Conservation (phyloP, 768 basidiomycete genomes). For the Mycena pura region DNA sequence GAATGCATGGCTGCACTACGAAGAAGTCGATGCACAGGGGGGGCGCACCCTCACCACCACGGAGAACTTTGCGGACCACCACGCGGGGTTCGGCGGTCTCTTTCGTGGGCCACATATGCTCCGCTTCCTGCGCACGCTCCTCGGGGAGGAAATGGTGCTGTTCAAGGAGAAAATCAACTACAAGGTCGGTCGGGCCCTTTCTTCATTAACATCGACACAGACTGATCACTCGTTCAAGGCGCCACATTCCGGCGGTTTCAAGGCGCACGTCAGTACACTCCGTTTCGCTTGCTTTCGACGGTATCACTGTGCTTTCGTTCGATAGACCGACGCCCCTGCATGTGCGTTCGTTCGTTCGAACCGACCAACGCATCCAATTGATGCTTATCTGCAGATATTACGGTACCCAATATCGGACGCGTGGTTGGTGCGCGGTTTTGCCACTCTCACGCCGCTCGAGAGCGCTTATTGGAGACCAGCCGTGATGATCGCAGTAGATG, state of each 20-base stretch:
- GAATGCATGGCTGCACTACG: constrained; percentile 26
- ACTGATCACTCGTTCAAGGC: neutral
- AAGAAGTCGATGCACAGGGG: constrained; percentile 8
- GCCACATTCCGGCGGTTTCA: constrained; percentile 18
- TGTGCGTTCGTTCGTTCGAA: neutral
- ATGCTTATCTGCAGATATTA: constrained; percentile 3
- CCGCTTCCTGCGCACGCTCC: neutral
- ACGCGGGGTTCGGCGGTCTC: constrained; percentile 16
- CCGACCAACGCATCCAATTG: neutral
- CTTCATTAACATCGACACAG: neutral
- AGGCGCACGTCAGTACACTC: constrained; percentile 20
- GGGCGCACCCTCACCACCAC: constrained; percentile 16
- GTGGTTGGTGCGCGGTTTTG: constrained; percentile 4
- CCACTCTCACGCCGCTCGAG: neutral
- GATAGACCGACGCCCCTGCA: constrained; percentile 20
- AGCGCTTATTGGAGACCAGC: neutral
- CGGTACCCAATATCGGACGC: constrained; percentile 14
- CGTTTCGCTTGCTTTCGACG: no score
- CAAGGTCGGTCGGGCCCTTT: constrained; percentile 11
- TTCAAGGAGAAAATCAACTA: constrained; percentile 30
- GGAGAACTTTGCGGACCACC: constrained; percentile 22
- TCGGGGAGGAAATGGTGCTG: constrained; percentile 22
- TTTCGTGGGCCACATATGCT: constrained; percentile 18
- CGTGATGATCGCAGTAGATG: constrained; percentile 21
- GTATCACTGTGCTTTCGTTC: no score